Evolutionary conservation across 1,284 basidiomycete genomes (phyloP), one percentile per base, ranked within the genome.

Genomic region (Stygiomarasmius scandens): DNA sequence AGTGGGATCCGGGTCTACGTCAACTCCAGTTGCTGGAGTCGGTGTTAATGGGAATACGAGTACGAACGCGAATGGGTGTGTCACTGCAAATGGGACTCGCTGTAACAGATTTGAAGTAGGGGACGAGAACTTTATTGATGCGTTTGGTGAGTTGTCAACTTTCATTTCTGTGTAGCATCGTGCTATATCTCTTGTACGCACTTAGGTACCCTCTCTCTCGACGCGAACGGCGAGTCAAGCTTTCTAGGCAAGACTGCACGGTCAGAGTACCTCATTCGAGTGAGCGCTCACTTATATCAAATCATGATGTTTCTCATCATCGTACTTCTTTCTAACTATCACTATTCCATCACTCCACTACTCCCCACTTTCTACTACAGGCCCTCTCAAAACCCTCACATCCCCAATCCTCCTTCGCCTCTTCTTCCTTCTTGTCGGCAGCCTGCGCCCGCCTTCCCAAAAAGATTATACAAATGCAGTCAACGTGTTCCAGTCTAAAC

Each of bases 211-310:
- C 70, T 89, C 36, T 81, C 80, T 5, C 75, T 88, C 11, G 82
- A 82, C 11, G 65, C 76, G 25, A 69, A 79, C 44, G 85, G 84
- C 0, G 83, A 83, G 64, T 75, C 80, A 1, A 76, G 69, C 44
- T 88, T 85, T 66, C 77, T 84, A 60, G 85, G 87, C 16, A 77
- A 81, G 56, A 87, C 85, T 2, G 83, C 87, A 1, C 78, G 85
- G 22, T 78, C 84, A 36, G 87, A 89, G 52, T 60, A 56, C 19
- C 55, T 60, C 48, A 60, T 60, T 38, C 58, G 58, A 23, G 58
- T 48, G 14, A 44, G 48, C 32, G 32, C n/a, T n/a, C n/a, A n/a
- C n/a, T n/a, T n/a, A n/a, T n/a, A n/a, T n/a, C n/a, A n/a, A n/a
- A n/a, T n/a, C n/a, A n/a, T n/a, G n/a, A n/a, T n/a, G n/a, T n/a